Conservation (phyloP, 2,329 filamentous ascomycete genomes). For the Hymenoscyphus fructigenus region DNA sequence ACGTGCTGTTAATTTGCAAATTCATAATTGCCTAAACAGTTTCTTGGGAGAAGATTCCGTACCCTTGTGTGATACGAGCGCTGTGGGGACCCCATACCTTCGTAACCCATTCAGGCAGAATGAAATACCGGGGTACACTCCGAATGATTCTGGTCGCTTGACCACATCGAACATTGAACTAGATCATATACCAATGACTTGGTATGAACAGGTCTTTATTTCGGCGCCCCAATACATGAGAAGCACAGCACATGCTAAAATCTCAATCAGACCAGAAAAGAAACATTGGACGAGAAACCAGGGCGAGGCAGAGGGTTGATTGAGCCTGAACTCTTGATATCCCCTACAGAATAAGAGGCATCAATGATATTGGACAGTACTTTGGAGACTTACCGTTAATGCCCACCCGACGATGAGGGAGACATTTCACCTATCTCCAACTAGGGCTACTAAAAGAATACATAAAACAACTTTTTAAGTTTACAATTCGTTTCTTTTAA, state of each 20-base stretch:
- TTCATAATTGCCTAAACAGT: constrained; percentile 1
- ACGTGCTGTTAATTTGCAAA: constrained; percentile 4
- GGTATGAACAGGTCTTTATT: too few species aligned
- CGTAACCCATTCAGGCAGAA: not conserved
- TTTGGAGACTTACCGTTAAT: not conserved
- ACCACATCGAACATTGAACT: not conserved
- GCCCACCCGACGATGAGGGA: too few species aligned
- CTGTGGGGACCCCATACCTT: not conserved
- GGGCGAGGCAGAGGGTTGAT: not conserved
- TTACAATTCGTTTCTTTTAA: too few species aligned
- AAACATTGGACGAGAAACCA: not conserved
- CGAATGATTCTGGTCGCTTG: not conserved
- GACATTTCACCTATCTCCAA: not conserved
- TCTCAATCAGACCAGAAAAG: not conserved
- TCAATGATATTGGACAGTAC: not conserved
- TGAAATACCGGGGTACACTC: not conserved
- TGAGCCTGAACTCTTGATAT: not conserved
- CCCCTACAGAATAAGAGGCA: not conserved
- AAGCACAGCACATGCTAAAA: not conserved
- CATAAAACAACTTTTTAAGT: too few species aligned
- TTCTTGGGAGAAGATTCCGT: not conserved
- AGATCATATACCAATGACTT: not conserved
- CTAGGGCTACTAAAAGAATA: too few species aligned
- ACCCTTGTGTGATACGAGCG: too few species aligned
- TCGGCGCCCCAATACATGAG: not conserved